Base-by-base conservation (phyloP, 257 asterid genomes). In the Lithospermum erythrorhizon region DNA sequence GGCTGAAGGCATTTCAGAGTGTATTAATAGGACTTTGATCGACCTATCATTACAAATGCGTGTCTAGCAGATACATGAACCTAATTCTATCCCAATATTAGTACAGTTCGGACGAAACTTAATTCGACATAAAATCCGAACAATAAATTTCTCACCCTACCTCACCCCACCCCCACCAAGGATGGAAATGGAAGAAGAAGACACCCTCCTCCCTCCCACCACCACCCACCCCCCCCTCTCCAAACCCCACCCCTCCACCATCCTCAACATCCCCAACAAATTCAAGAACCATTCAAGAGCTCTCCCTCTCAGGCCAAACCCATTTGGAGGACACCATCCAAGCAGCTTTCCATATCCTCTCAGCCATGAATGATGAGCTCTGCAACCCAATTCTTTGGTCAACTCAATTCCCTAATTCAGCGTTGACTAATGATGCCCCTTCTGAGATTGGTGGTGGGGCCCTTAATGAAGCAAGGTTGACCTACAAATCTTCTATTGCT, bases 341-440 rank as follows among this genome's bases (percentile, higher is more conserved):
- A 57, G 78, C 94, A 20, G 90, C 94, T 21, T 82, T 80, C 74
- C 76, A 80, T 55, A 87, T 87, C 70, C 87, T 87, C 21, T 82
- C 86, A 63, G 81, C 95, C 72, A 84, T 87, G 94, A 87, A 84
- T 74, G 95, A 87, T 63, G 95, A 87, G 78, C 95, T 90, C 57
- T 87, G 96, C 67, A 83, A 85, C 78, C 95, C 98, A 48, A 58
- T 60, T 22, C 85, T 90, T 1, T 87, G 98, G 98, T 82, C 96
- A 55, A 82, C 85, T 64, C 20, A 57, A 14, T 53, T 30, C 72
- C 10, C 79, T 0, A 49, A 62, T 41, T 11, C 71, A 11, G 9
- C 65, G 2, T 27, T 27, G 4, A 27, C 32, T 27, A 27, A 6
- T 27, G 32, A 27, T 27, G 32, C 7, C 4, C 32, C 32, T 3